Evolutionary conservation across 305 asterid genomes (phyloP).

Genomic region (Fraxinus paxiana): DNA sequence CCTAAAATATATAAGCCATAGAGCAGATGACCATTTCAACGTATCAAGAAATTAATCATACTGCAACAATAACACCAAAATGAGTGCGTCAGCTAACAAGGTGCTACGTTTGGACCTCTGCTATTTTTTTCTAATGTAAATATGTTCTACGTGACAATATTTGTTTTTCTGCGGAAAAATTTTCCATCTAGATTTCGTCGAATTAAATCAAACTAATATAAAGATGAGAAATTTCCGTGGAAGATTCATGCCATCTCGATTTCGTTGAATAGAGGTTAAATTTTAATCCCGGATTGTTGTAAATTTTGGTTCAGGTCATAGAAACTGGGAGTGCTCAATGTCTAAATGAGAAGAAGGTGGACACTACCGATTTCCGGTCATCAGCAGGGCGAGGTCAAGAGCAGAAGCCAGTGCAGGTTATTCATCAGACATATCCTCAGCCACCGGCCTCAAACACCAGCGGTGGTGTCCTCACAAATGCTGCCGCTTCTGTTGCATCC

Average conservation of each 20-base stretch:
- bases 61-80: slow-evolving; percentile 16
- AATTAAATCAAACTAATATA: neutral
- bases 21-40: slow-evolving; percentile 4
- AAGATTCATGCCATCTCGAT: neutral
- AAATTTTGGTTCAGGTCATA: slow-evolving; percentile 9
- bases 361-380: slow-evolving; percentile 35
- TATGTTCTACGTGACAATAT: neutral
- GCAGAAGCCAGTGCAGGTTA: slow-evolving; percentile 38
- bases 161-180: neutral
- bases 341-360: slow-evolving; percentile 37
- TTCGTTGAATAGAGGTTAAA: neutral
- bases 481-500: slow-evolving; percentile 61
- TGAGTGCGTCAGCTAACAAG: slow-evolving; percentile 36
- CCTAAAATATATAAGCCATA: slow-evolving; percentile 2
- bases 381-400: slow-evolving; percentile 46
- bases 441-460: slow-evolving; percentile 32
- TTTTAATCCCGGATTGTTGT: neutral
- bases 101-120: slow-evolving; percentile 24
- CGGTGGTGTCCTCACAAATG: slow-evolving; percentile 49
- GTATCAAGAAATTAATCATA: slow-evolving; percentile 5
- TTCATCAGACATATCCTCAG: slow-evolving; percentile 34
- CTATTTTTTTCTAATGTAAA: neutral
- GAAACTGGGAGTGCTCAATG: slow-evolving; percentile 18
- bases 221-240: neutral
- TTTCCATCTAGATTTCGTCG: neutral